phyloP scores from a whole-genome alignment of 768 basidiomycete genomes.

The Lanmaoa rubissima region DNA sequence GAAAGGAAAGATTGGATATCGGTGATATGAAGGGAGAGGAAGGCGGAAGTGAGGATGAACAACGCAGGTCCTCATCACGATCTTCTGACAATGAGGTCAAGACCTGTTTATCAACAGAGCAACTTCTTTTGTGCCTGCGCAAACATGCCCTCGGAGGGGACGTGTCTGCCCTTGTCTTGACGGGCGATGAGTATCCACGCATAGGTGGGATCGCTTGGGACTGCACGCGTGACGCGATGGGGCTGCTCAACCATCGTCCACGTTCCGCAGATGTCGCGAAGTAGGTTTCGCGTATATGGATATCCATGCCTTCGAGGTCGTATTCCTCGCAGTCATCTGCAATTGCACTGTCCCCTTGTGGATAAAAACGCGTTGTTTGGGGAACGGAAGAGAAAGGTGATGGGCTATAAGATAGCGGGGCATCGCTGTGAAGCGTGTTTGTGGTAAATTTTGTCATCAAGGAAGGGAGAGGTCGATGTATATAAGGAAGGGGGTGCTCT shows the following conservation, averaged over 20 bases:
- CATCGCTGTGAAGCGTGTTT: not conserved
- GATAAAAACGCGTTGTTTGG: not conserved
- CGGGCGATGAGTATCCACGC: constrained; percentile 25
- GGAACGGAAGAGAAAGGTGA: not conserved
- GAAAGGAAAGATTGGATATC: constrained; percentile 36
- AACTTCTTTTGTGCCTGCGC: not conserved
- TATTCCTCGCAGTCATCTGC: constrained; percentile 27
- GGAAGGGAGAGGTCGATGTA: constrained; percentile 16
- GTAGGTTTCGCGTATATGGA: constrained; percentile 45
- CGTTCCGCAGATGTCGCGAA: constrained; percentile 58
- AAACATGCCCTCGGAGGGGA: constrained; percentile 5
- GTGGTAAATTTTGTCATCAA: constrained; percentile 15
- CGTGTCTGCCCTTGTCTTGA: constrained; percentile 9
- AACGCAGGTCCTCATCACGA: constrained; percentile 19
- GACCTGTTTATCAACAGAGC: not conserved
- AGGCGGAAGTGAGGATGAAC: constrained; percentile 31
- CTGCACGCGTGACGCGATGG: constrained; percentile 32
- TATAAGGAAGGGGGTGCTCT: not conserved
- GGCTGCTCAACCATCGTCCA: constrained; percentile 56
- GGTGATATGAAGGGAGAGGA: constrained; percentile 49
- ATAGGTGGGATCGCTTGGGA: constrained; percentile 11
- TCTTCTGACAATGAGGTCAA: constrained; percentile 3
- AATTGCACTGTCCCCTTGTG: constrained; percentile 16
- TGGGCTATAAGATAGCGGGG: not conserved
- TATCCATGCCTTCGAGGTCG: constrained; percentile 34